These are phyloP conservation scores for Paraglomus occultum DNA, from an alignment of 192 early-diverging fungal genomes.

Conservation along the genomic window DNA sequence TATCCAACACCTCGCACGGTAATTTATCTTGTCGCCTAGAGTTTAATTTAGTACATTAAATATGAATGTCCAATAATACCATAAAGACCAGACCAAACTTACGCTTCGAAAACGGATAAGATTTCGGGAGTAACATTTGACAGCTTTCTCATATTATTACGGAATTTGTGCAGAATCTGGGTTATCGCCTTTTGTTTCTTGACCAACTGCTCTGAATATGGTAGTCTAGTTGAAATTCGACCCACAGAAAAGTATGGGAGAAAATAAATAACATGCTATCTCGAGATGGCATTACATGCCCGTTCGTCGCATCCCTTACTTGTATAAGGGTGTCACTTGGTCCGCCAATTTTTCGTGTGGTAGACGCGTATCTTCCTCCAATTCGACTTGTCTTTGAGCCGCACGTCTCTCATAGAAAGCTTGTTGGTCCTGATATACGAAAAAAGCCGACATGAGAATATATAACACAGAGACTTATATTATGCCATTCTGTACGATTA, in stretches of 20 bases:
- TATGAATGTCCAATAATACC: not conserved
- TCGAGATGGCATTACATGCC: not conserved
- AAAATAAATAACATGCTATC: no score
- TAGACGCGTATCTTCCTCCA: constrained; percentile 43
- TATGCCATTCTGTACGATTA: no score
- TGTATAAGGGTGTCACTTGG: constrained; percentile 71
- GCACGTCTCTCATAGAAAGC: not conserved
- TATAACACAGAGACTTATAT: no score
- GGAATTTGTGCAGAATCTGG: constrained; percentile 40
- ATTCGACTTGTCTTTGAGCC: constrained; percentile 17
- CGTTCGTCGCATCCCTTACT: constrained; percentile 25
- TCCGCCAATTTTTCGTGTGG: constrained; percentile 62
- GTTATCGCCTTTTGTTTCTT: constrained; percentile 45
- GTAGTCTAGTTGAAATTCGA: constrained; percentile 30
- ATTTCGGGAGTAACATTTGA: not conserved
- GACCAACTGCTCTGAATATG: constrained; percentile 60
- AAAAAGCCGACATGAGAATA: no score
- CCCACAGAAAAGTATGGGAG: not conserved
- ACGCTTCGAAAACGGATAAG: not conserved
- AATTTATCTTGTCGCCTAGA: constrained; percentile 24
- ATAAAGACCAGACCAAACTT: not conserved
- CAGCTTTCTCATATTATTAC: constrained; percentile 31
- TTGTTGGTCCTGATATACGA: not conserved
- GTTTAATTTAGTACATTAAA: not conserved
- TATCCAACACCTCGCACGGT: constrained; percentile 32